Evolutionary conservation across 768 basidiomycete species (phyloP).

Genomic region (Paxillus ammoniavirescens): DNA sequence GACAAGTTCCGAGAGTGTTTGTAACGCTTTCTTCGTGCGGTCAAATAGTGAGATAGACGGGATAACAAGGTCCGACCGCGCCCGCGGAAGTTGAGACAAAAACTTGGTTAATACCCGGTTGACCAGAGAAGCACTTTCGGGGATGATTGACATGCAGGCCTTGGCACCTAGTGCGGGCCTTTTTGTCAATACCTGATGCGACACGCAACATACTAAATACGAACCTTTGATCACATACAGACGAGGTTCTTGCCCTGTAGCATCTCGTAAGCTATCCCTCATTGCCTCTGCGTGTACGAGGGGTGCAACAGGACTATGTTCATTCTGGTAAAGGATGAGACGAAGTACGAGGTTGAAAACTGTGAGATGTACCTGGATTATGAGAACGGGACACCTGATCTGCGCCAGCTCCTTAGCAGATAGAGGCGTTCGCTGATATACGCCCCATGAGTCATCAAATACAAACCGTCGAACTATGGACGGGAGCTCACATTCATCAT

Average conservation of each 20-base stretch:
- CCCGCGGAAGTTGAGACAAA: slow-evolving; percentile 50
- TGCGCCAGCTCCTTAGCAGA: slow-evolving; percentile 44
- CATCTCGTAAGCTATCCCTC: slow-evolving; percentile 46
- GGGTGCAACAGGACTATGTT: slow-evolving; percentile 53
- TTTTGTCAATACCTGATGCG: background rate
- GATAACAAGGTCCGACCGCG: slow-evolving; percentile 46
- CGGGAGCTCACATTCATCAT: slow-evolving; percentile 54
- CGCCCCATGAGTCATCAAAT: background rate
- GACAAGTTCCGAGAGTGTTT: slow-evolving; percentile 50
- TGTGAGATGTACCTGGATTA: slow-evolving; percentile 55
- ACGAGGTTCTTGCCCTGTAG: slow-evolving; percentile 43
- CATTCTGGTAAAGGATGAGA: slow-evolving; percentile 45
- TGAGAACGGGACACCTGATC: slow-evolving; percentile 62
- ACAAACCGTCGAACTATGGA: background rate
- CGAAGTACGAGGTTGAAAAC: background rate
- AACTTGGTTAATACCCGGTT: slow-evolving; percentile 67
- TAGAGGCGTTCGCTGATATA: slow-evolving; percentile 53
- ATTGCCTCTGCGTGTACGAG: slow-evolving; percentile 57
- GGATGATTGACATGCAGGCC: slow-evolving; percentile 53
- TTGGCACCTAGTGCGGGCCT: slow-evolving; percentile 43
- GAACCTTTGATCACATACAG: slow-evolving; percentile 64
- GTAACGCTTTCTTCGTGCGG: slow-evolving; percentile 56
- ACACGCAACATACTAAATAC: slow-evolving; percentile 4
- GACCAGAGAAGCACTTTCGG: slow-evolving; percentile 56
- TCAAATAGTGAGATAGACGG: slow-evolving; percentile 37